phyloP scores from a whole-genome alignment of 441 rosid species.

The Capsella rubella region DNA sequence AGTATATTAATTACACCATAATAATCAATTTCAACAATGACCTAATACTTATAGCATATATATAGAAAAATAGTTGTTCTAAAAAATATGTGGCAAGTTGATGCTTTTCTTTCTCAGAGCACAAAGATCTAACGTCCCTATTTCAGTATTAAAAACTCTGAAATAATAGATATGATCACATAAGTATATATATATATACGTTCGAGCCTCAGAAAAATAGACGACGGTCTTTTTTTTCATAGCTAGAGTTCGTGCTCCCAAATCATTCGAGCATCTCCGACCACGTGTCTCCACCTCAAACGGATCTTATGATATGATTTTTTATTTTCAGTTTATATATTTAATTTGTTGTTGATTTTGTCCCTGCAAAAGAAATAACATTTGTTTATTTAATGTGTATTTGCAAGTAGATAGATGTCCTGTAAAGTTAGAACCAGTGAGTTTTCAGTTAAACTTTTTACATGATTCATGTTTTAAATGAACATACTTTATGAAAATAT shows the following conservation, averaged over 20 bases:
- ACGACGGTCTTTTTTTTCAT: constrained; percentile 36
- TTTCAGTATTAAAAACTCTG: too few species aligned
- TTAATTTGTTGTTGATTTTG: constrained; percentile 24
- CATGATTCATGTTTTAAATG: constrained; percentile 39
- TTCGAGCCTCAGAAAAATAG: constrained; percentile 13
- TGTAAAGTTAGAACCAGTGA: constrained; percentile 35
- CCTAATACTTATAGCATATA: background rate
- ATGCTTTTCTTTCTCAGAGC: background rate
- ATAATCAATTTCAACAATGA: background rate
- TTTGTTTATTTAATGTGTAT: constrained; percentile 1
- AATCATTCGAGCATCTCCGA: constrained; percentile 43
- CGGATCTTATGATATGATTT: constrained; percentile 41
- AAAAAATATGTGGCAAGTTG: background rate
- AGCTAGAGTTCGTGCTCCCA: constrained; percentile 44
- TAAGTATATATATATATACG: background rate
- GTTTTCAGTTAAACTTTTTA: constrained; percentile 25
- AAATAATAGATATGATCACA: too few species aligned
- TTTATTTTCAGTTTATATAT: constrained; percentile 1
- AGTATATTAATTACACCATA: background rate
- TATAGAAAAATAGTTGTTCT: background rate
- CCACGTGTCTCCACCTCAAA: constrained; percentile 51
- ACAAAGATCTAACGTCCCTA: background rate
- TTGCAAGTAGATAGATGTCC: constrained; percentile 30
- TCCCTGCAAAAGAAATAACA: constrained; percentile 29
- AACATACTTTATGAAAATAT: constrained; percentile 16